phyloP scores from a whole-genome alignment of 192 early-diverging fungal species.

The Coemansia sp. region DNA sequence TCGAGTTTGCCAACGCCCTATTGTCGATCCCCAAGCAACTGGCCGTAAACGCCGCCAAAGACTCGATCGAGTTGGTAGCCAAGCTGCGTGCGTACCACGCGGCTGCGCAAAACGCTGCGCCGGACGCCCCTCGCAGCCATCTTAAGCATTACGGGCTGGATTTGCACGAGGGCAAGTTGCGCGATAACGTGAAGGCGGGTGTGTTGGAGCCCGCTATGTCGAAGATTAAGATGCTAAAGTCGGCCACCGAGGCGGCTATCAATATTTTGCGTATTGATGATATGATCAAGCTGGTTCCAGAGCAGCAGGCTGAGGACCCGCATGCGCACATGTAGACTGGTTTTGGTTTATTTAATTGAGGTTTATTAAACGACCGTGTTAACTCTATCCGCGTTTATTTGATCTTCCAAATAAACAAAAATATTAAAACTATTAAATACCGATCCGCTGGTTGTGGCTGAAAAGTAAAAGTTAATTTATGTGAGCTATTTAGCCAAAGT shows the following conservation, averaged over 20 bases:
- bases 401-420: too few species aligned
- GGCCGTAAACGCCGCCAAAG: conserved; percentile 97
- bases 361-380: background rate
- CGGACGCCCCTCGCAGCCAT: conserved; percentile 68
- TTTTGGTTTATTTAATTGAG: background rate
- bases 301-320: conserved; percentile 52
- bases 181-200: conserved; percentile 92
- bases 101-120: conserved; percentile 71
- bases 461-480: too few species aligned
- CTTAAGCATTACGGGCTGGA: conserved; percentile 93
- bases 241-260: conserved; percentile 98
- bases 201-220: conserved; percentile 97
- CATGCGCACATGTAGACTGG: conserved; percentile 51
- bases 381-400: too few species aligned
- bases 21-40: conserved; percentile 97
- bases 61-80: conserved; percentile 95
- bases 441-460: too few species aligned
- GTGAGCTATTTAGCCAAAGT: too few species aligned
- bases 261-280: conserved; percentile 96
- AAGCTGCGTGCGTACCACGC: conserved; percentile 96
- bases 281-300: conserved; percentile 71
- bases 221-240: conserved; percentile 96
- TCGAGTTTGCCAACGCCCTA: conserved; percentile 93
- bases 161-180: conserved; percentile 85
- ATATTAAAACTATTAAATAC: too few species aligned